Percentiles rank a stretch among this genome's conserved stretches.
Evolutionary conservation across 176 grass and related monocot species (phyloP).

Genomic region (Zea luxurians): DNA sequence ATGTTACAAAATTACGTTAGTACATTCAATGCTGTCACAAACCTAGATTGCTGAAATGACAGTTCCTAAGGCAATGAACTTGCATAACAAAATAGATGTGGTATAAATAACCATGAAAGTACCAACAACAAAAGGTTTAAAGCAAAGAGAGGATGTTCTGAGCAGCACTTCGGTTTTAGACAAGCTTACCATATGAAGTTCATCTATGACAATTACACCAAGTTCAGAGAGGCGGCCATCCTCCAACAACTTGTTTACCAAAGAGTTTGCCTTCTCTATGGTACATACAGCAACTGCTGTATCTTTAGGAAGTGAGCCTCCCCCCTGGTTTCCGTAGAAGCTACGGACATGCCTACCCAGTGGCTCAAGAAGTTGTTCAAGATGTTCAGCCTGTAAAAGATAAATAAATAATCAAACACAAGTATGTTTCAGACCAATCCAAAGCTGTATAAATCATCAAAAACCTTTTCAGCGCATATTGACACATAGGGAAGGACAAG

Average conservation of each 20-base stretch:
- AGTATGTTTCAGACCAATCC: conserved; percentile 27
- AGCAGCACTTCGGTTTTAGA: conserved; percentile 19
- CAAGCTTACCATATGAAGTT: conserved; percentile 94
- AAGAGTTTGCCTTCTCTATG: conserved; percentile 97
- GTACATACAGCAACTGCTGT: conserved; percentile 98
- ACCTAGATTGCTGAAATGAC: neutral
- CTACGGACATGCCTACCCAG: conserved; percentile 93
- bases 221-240: conserved; percentile 95
- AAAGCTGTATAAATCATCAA: conserved; percentile 26
- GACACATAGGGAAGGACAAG: conserved; percentile 98
- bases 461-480: conserved; percentile 91
- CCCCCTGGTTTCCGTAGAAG: conserved; percentile 87
- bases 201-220: conserved; percentile 97
- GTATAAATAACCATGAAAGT: neutral
- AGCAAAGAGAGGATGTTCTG: conserved; percentile 4
- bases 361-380: conserved; percentile 92
- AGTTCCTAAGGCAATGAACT: neutral
- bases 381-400: conserved; percentile 75
- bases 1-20: neutral
- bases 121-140: conserved; percentile 10
- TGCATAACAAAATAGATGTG: neutral
- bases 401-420: conserved; percentile 34
- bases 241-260: conserved; percentile 88
- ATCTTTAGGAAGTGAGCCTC: conserved; percentile 83
- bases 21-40: neutral